phyloP scores from a whole-genome alignment of 495 filamentous ascomycete species.

The Schizothecium vesticola region DNA sequence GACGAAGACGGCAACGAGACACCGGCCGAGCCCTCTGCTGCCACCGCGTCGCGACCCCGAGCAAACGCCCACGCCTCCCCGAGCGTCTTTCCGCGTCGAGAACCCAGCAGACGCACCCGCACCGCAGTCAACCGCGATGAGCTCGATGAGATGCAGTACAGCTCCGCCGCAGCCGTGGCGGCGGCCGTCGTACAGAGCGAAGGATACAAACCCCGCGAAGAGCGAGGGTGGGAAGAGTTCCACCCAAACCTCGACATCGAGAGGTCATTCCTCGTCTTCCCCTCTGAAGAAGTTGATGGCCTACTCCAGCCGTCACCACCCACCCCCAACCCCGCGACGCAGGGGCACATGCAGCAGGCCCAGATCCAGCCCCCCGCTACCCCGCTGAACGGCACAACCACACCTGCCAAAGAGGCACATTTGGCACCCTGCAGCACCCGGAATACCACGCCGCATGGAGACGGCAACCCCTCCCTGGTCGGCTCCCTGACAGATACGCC shows the following conservation, averaged over 20 bases:
- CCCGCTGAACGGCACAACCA: slow-evolving; percentile 31
- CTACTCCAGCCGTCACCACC: slow-evolving; percentile 41
- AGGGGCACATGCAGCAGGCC: not conserved
- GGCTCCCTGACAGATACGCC: slow-evolving; percentile 32
- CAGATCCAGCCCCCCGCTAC: slow-evolving; percentile 16
- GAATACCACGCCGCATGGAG: slow-evolving; percentile 23
- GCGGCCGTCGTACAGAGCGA: slow-evolving; percentile 83
- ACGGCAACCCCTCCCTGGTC: slow-evolving; percentile 25
- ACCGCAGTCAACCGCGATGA: slow-evolving; percentile 43
- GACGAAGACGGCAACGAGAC: slow-evolving; percentile 56
- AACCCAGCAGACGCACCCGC: slow-evolving; percentile 50
- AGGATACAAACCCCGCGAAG: slow-evolving; percentile 94
- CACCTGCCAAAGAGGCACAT: slow-evolving; percentile 33
- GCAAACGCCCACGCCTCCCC: slow-evolving; percentile 34
- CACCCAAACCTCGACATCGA: slow-evolving; percentile 92
- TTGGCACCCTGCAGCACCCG: slow-evolving; percentile 2
- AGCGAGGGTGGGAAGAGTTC: slow-evolving; percentile 95
- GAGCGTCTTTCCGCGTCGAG: slow-evolving; percentile 41
- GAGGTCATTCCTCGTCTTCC: slow-evolving; percentile 67
- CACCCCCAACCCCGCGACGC: slow-evolving; percentile 27
- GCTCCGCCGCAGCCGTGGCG: slow-evolving; percentile 77
- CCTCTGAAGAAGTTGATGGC: slow-evolving; percentile 79
- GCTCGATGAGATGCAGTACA: slow-evolving; percentile 53
- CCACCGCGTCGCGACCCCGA: slow-evolving; percentile 33
- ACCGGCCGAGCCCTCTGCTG: slow-evolving; percentile 30